Base-by-base conservation (phyloP, 345 rosid species). In the Camelina sativa region DNA sequence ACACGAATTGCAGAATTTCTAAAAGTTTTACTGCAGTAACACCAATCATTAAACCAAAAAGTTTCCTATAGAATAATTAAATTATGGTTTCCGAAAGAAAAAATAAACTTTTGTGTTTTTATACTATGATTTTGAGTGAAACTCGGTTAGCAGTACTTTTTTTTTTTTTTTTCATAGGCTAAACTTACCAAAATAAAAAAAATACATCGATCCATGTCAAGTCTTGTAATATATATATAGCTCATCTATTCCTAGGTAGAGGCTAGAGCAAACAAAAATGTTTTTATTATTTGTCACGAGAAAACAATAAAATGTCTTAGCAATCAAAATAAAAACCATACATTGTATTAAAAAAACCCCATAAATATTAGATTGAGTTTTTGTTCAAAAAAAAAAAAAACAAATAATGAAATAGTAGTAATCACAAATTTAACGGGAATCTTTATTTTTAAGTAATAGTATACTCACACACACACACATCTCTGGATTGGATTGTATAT, bases 271-370 rank as follows among this genome's bases (percentile, higher is more conserved):
- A 76, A 64, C 60, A 46, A 55, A 55, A 46, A 70, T 47, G 67
- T 71, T 64, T 65, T 57, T n/a, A 55, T 71, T 71, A 25, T 71
- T 77, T 58, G 80, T 77, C 76, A 77, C 76, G 67, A 48, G 80
- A 64, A 19, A 57, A 55, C 75, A 62, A 69, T 40, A 62, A 62
- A 62, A 62, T 62, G 64, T 34, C 15, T 46, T 55, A 53, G 5
- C 0, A 28, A 62, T 67, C 70, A 54, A 43, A 62, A 50, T 23
- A 57, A 67, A 57, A 67, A 40, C 15, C 61, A 60, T 9, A 15
- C 46, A 58, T 48, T 6, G 59, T 6, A 56, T 22, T 23, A 23
- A 23, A 23, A 60, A 75, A 75, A 6, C n/a, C 51, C 19, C 7
- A 53, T 64, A 64, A 7, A 28, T 30, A 57, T 16, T 32, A 32